Conservation (phyloP, 768 basidiomycete genomes). For the Macrolepiota fuliginosa region DNA sequence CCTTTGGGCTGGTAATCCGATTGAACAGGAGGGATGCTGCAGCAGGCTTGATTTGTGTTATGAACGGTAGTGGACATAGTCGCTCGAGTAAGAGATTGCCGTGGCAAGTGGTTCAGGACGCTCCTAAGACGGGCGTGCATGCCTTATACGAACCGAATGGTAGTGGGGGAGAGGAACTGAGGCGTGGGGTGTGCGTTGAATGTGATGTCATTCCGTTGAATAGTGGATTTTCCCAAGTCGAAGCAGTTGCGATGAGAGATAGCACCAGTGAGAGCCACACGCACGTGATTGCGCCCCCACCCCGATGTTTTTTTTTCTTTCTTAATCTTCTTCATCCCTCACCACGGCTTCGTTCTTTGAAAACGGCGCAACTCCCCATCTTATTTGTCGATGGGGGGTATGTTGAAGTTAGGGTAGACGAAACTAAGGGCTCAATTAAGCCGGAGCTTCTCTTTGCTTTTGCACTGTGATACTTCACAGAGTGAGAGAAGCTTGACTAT, state of each 20-base stretch:
- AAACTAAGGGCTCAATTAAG: constrained; percentile 66
- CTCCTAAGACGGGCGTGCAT: constrained; percentile 35
- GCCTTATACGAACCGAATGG: constrained; percentile 1
- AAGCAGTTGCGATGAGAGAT: no score
- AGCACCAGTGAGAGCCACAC: no score
- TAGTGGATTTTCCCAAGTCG: neutral
- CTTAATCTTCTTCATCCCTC: neutral
- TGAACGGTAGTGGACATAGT: constrained; percentile 36
- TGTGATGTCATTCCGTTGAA: constrained; percentile 9
- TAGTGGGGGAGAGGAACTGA: neutral
- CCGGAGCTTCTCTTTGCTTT: constrained; percentile 62
- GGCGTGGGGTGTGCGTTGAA: neutral
- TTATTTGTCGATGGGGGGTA: constrained; percentile 48
- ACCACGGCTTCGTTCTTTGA: constrained; percentile 6
- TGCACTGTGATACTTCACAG: constrained; percentile 35
- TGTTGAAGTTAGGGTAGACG: constrained; percentile 41
- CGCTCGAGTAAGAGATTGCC: constrained; percentile 13
- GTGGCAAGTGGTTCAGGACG: constrained; percentile 36
- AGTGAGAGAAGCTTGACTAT: constrained; percentile 74
- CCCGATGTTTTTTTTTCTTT: neutral
- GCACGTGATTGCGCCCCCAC: neutral
- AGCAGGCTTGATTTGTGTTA: constrained; percentile 47
- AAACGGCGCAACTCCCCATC: constrained; percentile 54
- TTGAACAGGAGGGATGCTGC: constrained; percentile 52
- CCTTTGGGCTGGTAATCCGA: constrained; percentile 55